These are phyloP conservation scores for Anisogramma anomala DNA, from an alignment of 2,329 filamentous ascomycete species.

Conservation along the genomic window DNA sequence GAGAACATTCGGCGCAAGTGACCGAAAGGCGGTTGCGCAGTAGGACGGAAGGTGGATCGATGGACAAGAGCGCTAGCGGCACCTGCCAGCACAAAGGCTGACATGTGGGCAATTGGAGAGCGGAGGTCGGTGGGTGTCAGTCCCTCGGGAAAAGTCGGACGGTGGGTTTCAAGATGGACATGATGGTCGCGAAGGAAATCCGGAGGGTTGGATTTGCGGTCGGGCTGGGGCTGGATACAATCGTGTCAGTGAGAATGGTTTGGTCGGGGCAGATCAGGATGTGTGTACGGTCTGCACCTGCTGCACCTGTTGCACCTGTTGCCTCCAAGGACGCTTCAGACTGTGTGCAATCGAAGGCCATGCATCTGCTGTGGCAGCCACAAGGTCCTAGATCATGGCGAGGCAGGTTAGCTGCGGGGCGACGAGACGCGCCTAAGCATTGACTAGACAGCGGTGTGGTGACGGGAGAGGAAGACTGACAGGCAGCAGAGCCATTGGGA, in stretches of 20 bases:
- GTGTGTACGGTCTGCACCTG: neutral
- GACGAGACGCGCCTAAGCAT: neutral
- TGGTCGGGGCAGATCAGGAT: neutral
- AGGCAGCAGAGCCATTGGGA: slow-evolving; percentile 14
- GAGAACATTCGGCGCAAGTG: slow-evolving; percentile 5
- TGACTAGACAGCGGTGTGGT: neutral
- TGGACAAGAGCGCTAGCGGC: slow-evolving; percentile 19
- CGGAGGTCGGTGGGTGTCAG: slow-evolving; percentile 23
- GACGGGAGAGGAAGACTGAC: slow-evolving; percentile 3
- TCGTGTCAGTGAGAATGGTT: slow-evolving; percentile 1
- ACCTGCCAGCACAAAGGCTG: slow-evolving; percentile 21
- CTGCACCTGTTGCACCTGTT: neutral
- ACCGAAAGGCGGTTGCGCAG: neutral
- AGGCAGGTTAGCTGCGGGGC: neutral
- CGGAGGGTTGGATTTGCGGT: slow-evolving; percentile 4
- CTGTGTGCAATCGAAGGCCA: slow-evolving; percentile 31
- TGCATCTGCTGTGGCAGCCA: slow-evolving; percentile 29
- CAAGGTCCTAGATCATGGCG: slow-evolving; percentile 28
- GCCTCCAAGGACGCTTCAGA: slow-evolving; percentile 26
- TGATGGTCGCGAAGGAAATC: slow-evolving; percentile 4
- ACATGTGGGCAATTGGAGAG: slow-evolving; percentile 22
- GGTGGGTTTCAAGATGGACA: neutral
- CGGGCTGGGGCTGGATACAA: slow-evolving; percentile 1
- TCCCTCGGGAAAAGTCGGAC: slow-evolving; percentile 13
- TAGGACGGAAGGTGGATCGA: neutral